Percentiles rank a stretch among this genome's conserved stretches.
Evolutionary conservation across 257 asterid genomes (phyloP).

Genomic region (Solanum infundibuliforme): DNA sequence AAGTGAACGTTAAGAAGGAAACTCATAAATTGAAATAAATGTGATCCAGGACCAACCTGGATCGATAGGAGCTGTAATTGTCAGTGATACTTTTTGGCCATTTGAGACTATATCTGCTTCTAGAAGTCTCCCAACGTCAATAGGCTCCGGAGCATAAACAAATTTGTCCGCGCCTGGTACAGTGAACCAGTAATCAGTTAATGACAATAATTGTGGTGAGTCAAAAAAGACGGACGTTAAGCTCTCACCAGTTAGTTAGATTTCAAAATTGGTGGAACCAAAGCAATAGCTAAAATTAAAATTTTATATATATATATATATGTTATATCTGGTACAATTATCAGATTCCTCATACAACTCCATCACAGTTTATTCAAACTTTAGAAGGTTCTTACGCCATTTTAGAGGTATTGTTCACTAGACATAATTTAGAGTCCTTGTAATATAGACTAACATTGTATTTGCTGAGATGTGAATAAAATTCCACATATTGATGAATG

Average conservation of each 20-base stretch:
- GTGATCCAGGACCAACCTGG: slow-evolving; percentile 34
- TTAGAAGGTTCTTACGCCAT: not conserved
- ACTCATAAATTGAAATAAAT: not conserved
- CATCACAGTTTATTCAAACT: not conserved
- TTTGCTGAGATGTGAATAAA: too few species aligned
- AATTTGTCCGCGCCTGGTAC: slow-evolving; percentile 68
- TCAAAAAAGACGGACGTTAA: not conserved
- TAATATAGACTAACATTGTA: too few species aligned
- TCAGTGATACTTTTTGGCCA: slow-evolving; percentile 40
- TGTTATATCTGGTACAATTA: not conserved
- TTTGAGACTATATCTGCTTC: slow-evolving; percentile 59
- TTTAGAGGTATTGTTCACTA: not conserved
- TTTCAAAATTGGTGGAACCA: not conserved
- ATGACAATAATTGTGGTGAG: not conserved
- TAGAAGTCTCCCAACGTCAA: slow-evolving; percentile 72
- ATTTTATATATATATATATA: not conserved
- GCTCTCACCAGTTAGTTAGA: not conserved
- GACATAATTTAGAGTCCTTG: too few species aligned
- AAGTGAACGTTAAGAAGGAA: not conserved
- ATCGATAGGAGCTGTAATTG: slow-evolving; percentile 53
- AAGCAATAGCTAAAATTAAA: not conserved
- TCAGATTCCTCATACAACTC: not conserved
- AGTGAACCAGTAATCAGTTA: not conserved
- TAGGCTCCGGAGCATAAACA: slow-evolving; percentile 91
- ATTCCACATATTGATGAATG: too few species aligned